Percentiles rank a stretch among this genome's conserved stretches.
Evolutionary conservation across 2,329 filamentous ascomycete species (phyloP).

Genomic region (Plenodomus tracheiphilus): DNA sequence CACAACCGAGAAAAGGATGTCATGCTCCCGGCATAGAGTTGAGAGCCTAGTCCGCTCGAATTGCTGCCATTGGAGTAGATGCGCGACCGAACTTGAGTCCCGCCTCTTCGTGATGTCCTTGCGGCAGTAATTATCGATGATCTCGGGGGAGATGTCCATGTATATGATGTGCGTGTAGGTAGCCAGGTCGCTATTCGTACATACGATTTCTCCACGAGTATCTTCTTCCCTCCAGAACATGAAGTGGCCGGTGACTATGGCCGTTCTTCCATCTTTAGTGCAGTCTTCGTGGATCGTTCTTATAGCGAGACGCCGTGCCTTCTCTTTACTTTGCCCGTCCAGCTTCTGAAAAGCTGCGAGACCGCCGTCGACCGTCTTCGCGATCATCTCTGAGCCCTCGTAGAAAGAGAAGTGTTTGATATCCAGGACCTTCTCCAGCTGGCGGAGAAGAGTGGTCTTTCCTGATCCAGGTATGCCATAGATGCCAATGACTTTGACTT

Average conservation of each 20-base stretch:
- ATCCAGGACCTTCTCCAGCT: conserved; percentile 45
- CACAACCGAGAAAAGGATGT: background rate
- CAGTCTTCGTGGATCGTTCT: conserved; percentile 47
- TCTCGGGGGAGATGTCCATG: conserved; percentile 47
- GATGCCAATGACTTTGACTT: conserved; percentile 55
- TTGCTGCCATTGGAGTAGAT: background rate
- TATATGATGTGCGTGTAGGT: conserved; percentile 64
- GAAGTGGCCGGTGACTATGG: conserved; percentile 59
- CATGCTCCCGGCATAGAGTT: background rate
- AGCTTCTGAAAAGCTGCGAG: conserved; percentile 51
- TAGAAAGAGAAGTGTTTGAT: conserved; percentile 50
- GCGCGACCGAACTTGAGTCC: background rate
- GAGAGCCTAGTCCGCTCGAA: background rate
- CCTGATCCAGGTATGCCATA: conserved; percentile 61
- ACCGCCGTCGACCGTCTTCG: conserved; percentile 49
- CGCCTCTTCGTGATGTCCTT: background rate
- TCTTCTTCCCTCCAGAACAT: conserved; percentile 55
- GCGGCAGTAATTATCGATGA: conserved; percentile 44
- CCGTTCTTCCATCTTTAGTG: conserved; percentile 37
- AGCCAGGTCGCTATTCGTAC: conserved; percentile 51
- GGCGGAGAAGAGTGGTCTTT: conserved; percentile 53
- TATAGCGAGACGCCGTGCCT: background rate
- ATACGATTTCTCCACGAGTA: conserved; percentile 28
- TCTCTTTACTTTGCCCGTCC: background rate
- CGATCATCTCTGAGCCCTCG: conserved; percentile 58